Evolutionary conservation across 768 basidiomycete genomes (phyloP).

Genomic region (Suillus americanus): DNA sequence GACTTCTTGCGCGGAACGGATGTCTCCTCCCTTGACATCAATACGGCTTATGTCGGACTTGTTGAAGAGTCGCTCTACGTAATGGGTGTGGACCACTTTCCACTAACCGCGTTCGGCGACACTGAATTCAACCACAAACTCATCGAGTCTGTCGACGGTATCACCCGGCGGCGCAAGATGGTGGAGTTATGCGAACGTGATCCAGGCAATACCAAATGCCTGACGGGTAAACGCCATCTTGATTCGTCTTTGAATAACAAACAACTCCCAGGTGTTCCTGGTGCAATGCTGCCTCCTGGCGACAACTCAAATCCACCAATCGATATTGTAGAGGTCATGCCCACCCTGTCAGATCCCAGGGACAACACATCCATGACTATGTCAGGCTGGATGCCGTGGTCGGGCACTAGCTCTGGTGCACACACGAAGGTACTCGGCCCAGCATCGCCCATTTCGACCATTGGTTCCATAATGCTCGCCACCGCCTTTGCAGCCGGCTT

Average conservation of each 20-base stretch:
- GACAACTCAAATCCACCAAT: slow-evolving; percentile 10
- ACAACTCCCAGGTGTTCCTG: slow-evolving; percentile 59
- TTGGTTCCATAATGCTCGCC: slow-evolving; percentile 25
- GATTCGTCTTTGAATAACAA: slow-evolving; percentile 51
- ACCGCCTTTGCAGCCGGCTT: slow-evolving; percentile 23
- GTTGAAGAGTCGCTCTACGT: slow-evolving; percentile 80
- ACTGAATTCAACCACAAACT: slow-evolving; percentile 34
- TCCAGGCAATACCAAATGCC: slow-evolving; percentile 52
- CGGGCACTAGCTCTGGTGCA: slow-evolving; percentile 1
- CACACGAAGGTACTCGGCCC: slow-evolving; percentile 11
- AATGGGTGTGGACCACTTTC: slow-evolving; percentile 80
- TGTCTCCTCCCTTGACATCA: slow-evolving; percentile 34
- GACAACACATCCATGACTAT: slow-evolving; percentile 13
- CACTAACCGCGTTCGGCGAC: slow-evolving; percentile 74
- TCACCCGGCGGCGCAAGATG: slow-evolving; percentile 45
- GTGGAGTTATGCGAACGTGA: slow-evolving; percentile 39
- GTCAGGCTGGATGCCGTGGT: slow-evolving; percentile 18
- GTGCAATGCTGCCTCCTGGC: slow-evolving; percentile 31
- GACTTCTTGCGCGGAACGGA: slow-evolving; percentile 62
- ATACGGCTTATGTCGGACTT: slow-evolving; percentile 80
- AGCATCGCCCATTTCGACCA: slow-evolving; percentile 14
- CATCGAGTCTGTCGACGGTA: slow-evolving; percentile 44
- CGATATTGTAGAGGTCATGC: slow-evolving; percentile 15
- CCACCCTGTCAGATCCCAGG: slow-evolving; percentile 17
- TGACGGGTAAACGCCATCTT: slow-evolving; percentile 59